Evolutionary conservation across 176 grass and related monocot genomes (phyloP), one percentile per base, ranked within the genome.

Genomic region (Oryza punctata): DNA sequence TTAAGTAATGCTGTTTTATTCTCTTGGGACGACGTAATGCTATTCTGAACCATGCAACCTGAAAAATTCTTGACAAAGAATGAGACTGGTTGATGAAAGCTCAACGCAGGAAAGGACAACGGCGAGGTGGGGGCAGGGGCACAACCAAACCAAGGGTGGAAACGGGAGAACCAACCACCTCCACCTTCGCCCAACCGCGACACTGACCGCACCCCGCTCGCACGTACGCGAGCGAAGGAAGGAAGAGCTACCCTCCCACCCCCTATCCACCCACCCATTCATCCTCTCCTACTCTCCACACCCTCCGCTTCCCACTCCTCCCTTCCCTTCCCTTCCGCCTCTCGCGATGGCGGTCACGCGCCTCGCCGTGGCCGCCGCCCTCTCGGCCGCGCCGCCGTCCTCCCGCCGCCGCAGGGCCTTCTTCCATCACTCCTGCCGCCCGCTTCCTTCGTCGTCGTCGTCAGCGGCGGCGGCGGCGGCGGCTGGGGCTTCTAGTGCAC

Each of bases 291-390:
- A 3, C 35, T 2, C 82, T 86, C 83, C 72, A 65, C 88, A 72
- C 63, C 67, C 68, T 72, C 46, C 76, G 35, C 87, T 38, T 63
- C 50, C 78, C 46, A 10, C 44, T 67, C 32, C 41, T 35, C 64
- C 16, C 25, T 43, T 25, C 72, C 81, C 43, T n/a, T 43, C 24
- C 72, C 81, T 61, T n/a, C n/a, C n/a, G n/a, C n/a, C 59, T 27
- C 77, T 65, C 44, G 50, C 80, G 72, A 92, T 92, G 91, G 87
- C 84, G 65, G 84, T 89, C 76, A 86, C 85, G 80, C 87, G 84
- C 70, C 67, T 89, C 75, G 81, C 87, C 49, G 87, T 89, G 87
- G 80, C 91, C 76, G 87, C 84, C 80, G 67, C 85, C 24, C 44
- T 78, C 59, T 72, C 77, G 26, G 45, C 40, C 27, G 65, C 80